Evolutionary conservation across 164 flowering plant genomes (phyloP), one percentile per base, ranked within the genome.

Genomic region (Berberis thunbergii): DNA sequence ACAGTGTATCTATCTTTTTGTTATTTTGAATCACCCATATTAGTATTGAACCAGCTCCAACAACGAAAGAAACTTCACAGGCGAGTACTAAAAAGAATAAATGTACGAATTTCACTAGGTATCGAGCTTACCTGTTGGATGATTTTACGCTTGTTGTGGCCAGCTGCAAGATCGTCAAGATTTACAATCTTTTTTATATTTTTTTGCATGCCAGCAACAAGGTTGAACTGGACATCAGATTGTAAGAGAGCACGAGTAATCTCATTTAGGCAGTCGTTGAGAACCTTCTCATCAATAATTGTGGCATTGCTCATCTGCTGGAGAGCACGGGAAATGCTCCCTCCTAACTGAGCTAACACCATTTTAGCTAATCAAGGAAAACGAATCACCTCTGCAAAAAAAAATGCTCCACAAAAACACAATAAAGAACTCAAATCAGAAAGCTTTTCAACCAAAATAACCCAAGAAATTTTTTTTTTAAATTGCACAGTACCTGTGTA

Each of bases 241-340:
- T 90, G 92, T 3, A 88, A 80, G 11, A 94, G 96, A 3, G 97
- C 98, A 13, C 97, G 81, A 1, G 91, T 81, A 82, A 94, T 94
- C 79, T 94, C 97, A 69, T 94, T 91, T 46, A 94, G 86, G 71
- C 97, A 94, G 1, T 87, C 97, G 42, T 86, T 87, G 9, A 91
- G 77, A 2, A 80, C 98, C 68, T 87, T 87, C 86, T 93, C 98
- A 66, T 93, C 96, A 64, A 93, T 87, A 57, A 93, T 80, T 0
- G 95, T 93, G 26, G 95, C 97, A 79, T 84, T 90, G 88, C 97
- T 88, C 97, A 93, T 93, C 85, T 88, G 96, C 89, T 90, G 97
- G 49, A 93, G 84, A 73, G 96, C 98, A 56, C 91, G 94, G 69
- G 97, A 70, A 7, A 90, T 93, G 80, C 90, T 86, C 86, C 94